These are phyloP conservation scores for Diplotaxis tenuifolia DNA, from an alignment of 345 rosid species.

Conservation along the genomic window DNA sequence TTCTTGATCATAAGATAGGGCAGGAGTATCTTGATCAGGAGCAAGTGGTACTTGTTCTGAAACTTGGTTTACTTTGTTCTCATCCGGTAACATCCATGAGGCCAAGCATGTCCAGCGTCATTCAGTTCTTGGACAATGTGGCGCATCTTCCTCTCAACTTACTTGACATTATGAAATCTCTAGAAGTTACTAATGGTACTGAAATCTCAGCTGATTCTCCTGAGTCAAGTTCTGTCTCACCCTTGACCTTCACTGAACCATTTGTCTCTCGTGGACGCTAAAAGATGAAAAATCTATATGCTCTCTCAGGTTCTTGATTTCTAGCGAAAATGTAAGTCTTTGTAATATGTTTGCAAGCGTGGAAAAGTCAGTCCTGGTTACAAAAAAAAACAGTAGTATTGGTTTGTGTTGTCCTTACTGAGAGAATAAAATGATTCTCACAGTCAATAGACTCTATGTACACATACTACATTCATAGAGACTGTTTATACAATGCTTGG, in stretches of 20 bases:
- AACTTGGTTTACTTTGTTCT: slow-evolving; percentile 18
- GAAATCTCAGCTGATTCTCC: background rate
- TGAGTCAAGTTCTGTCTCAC: background rate
- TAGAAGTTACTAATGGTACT: background rate
- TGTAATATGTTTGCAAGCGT: background rate
- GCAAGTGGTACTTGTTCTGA: slow-evolving; percentile 11
- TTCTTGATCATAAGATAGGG: slow-evolving; percentile 10
- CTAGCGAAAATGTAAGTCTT: background rate
- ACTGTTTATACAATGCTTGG: no score
- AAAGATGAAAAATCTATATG: background rate
- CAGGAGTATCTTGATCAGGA: background rate
- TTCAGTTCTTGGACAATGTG: background rate
- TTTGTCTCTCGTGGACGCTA: slow-evolving; percentile 15
- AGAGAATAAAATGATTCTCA: background rate
- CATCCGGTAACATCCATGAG: slow-evolving; percentile 21
- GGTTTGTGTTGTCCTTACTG: background rate
- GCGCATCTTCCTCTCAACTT: slow-evolving; percentile 19
- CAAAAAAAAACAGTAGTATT: background rate
- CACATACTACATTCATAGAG: no score
- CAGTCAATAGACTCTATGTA: no score
- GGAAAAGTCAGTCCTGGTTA: background rate
- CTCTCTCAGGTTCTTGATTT: background rate
- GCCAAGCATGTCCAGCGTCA: slow-evolving; percentile 32
- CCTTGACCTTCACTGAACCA: slow-evolving; percentile 10
- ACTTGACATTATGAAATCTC: slow-evolving; percentile 7